Conservation (phyloP, 768 basidiomycete species). For the Plicaturopsis crispa region DNA sequence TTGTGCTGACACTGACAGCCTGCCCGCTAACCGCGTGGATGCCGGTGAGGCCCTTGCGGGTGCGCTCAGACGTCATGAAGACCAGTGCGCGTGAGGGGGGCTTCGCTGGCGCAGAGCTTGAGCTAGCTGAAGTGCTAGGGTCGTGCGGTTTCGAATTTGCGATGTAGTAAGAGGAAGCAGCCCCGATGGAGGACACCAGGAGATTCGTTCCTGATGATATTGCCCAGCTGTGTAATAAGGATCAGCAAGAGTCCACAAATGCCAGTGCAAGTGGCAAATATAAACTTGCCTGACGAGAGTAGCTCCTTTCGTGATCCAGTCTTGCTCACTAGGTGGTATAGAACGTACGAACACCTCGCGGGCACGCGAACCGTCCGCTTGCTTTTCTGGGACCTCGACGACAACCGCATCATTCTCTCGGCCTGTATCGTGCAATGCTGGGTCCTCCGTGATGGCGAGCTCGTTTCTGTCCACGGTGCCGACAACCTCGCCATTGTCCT, state of each 20-base stretch:
- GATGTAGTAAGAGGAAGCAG: constrained; percentile 57
- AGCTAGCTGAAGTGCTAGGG: constrained; percentile 24
- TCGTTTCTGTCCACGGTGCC: constrained; percentile 59
- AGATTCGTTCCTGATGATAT: constrained; percentile 62
- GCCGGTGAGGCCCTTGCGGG: constrained; percentile 47
- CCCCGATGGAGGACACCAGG: constrained; percentile 51
- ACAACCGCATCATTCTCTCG: constrained; percentile 61
- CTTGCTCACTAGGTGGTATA: constrained; percentile 59
- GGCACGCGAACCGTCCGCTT: constrained; percentile 31
- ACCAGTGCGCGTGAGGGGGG: constrained; percentile 36
- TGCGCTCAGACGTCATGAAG: constrained; percentile 47
- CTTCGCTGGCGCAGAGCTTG: constrained; percentile 22
- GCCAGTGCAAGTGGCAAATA: not conserved
- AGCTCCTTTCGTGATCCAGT: constrained; percentile 54
- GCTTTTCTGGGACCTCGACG: constrained; percentile 56
- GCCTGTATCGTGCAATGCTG: constrained; percentile 37
- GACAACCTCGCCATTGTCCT: constrained; percentile 64
- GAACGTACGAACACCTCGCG: constrained; percentile 51
- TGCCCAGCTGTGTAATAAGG: constrained; percentile 38
- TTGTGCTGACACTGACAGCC: constrained; percentile 58
- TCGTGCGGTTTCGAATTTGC: constrained; percentile 44
- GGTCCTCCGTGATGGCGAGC: constrained; percentile 52
- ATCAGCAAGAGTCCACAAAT: constrained; percentile 4
- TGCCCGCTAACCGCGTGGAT: constrained; percentile 61
- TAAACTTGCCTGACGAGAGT: constrained; percentile 50